Conservation (phyloP, 2,329 filamentous ascomycete genomes). For the Dothistroma septosporum region DNA sequence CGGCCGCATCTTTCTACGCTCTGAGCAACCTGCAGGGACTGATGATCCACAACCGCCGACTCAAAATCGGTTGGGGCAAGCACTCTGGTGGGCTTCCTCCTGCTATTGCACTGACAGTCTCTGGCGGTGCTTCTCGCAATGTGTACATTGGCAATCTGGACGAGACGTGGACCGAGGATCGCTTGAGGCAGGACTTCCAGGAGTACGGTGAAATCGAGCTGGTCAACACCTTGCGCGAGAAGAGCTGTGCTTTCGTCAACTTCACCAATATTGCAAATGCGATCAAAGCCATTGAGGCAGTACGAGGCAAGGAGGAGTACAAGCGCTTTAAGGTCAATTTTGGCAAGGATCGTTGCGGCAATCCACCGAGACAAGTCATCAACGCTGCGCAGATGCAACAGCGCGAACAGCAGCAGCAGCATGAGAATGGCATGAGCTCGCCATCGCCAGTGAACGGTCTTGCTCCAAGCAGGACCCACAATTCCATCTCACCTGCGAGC, state of each 20-base stretch:
- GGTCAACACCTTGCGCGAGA: slow-evolving; percentile 93
- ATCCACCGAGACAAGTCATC: slow-evolving; percentile 83
- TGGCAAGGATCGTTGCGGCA: slow-evolving; percentile 96
- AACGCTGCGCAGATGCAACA: slow-evolving; percentile 53
- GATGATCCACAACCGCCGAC: slow-evolving; percentile 96
- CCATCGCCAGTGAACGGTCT: slow-evolving; percentile 57
- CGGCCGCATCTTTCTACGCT: slow-evolving; percentile 95
- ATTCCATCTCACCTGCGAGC: slow-evolving; percentile 58
- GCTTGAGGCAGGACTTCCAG: slow-evolving; percentile 90
- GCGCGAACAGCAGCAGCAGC: slow-evolving; percentile 62
- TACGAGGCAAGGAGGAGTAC: slow-evolving; percentile 93
- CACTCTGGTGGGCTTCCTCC: slow-evolving; percentile 94
- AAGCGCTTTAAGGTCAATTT: slow-evolving; percentile 99
- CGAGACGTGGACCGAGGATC: slow-evolving; percentile 95
- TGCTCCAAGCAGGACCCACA: slow-evolving; percentile 52
- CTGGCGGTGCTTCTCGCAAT: slow-evolving; percentile 93
- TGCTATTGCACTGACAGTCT: slow-evolving; percentile 92
- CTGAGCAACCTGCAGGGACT: slow-evolving; percentile 94
- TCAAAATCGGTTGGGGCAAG: slow-evolving; percentile 99
- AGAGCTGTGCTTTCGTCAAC: slow-evolving; percentile 99
- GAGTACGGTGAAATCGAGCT: slow-evolving; percentile 98
- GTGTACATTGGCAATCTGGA: slow-evolving; percentile 98
- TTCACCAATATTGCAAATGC: slow-evolving; percentile 99
- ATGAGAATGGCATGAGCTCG: slow-evolving; percentile 52
- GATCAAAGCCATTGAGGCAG: slow-evolving; percentile 97